phyloP scores from a whole-genome alignment of 768 basidiomycete species.

The Grammothele lineata region DNA sequence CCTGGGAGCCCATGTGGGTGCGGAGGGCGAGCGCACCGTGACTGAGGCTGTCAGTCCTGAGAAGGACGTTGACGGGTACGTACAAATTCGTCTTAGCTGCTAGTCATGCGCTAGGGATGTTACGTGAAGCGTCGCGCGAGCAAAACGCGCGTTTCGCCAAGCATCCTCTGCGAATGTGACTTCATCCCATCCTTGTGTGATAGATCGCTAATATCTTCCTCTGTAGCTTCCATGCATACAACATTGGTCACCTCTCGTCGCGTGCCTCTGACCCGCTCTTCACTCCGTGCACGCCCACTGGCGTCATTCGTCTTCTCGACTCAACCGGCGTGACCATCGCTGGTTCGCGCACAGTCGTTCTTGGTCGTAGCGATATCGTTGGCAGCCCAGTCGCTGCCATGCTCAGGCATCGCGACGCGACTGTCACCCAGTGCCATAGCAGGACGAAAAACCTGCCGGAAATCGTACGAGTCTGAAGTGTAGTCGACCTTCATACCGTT shows the following conservation, averaged over 20 bases:
- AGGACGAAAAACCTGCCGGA: constrained; percentile 76
- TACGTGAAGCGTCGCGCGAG: not conserved
- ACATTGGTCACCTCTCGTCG: constrained; percentile 92
- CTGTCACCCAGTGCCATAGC: constrained; percentile 97
- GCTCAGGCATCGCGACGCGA: constrained; percentile 86
- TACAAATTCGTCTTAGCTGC: not conserved
- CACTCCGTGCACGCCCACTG: constrained; percentile 92
- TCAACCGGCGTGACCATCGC: constrained; percentile 73
- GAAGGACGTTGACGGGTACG: constrained; percentile 96
- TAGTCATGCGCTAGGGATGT: too few relatives aligned
- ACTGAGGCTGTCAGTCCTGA: constrained; percentile 93
- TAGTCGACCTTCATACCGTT: not conserved
- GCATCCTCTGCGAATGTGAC: too few relatives aligned
- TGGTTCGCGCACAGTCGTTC: constrained; percentile 84
- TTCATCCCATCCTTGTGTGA: too few relatives aligned
- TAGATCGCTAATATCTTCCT: too few relatives aligned
- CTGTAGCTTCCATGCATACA: constrained; percentile 92
- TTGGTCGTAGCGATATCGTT: constrained; percentile 97
- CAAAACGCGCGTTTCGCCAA: not conserved
- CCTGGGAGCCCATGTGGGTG: constrained; percentile 73
- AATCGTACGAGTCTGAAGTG: constrained; percentile 48
- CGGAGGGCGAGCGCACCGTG: constrained; percentile 82
- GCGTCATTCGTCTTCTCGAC: constrained; percentile 86
- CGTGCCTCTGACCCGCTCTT: constrained; percentile 88
- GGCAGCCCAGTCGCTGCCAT: constrained; percentile 93